Percentiles rank a stretch among this genome's conserved stretches.
phyloP scores from a whole-genome alignment of 495 filamentous ascomycete genomes.

The Trichoderma virens region DNA sequence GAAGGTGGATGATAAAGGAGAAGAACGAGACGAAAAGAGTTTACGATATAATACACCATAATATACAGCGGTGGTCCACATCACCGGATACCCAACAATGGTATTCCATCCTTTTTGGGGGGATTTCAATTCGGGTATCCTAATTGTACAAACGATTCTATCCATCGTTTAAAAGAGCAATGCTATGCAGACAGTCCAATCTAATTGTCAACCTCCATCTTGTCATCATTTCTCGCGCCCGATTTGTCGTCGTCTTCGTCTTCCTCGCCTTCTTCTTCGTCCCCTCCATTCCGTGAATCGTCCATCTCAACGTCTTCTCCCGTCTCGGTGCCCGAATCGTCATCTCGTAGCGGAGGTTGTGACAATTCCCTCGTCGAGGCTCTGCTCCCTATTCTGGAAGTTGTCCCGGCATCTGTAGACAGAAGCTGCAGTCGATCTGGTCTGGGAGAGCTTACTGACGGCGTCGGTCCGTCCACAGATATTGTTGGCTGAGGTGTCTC shows the following conservation, averaged over 20 bases:
- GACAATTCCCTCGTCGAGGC: conserved; percentile 4
- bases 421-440: conserved; percentile 29
- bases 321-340: conserved; percentile 31
- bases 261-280: conserved; percentile 27
- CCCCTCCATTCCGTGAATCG: conserved; percentile 29
- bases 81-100: not conserved
- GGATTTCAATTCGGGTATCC: not conserved
- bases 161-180: not conserved
- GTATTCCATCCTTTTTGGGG: not conserved
- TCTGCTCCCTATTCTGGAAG: not conserved
- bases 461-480: conserved; percentile 54
- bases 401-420: not conserved
- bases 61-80: not conserved
- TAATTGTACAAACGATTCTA: not conserved
- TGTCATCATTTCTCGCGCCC: conserved; percentile 40
- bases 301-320: conserved; percentile 54
- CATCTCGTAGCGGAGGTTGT: conserved; percentile 14
- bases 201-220: conserved; percentile 50
- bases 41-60: not conserved
- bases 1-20: not conserved
- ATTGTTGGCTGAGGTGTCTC: conserved; percentile 40
- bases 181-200: not conserved
- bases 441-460: conserved; percentile 49
- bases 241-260: conserved; percentile 29
- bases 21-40: too few relatives aligned